Percentiles rank a stretch among this genome's conserved stretches.
Evolutionary conservation across 306 rosid genomes (phyloP).

Genomic region (Fragaria nilgerrensis): DNA sequence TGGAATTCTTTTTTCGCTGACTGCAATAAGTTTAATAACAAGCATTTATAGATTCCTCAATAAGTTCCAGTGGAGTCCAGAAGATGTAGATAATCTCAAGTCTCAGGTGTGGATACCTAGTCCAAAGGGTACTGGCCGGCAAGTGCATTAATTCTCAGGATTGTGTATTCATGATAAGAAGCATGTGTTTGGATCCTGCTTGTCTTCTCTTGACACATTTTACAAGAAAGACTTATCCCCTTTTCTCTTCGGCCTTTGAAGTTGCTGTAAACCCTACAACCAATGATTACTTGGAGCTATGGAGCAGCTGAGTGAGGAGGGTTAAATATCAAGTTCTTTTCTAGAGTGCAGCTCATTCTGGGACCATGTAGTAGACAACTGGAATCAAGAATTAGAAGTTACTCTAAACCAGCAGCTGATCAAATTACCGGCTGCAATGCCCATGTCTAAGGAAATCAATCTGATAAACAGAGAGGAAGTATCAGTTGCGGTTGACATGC

Average conservation of each 20-base stretch:
- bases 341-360: constrained; percentile 9
- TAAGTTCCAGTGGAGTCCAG: constrained; percentile 11
- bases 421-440: constrained; percentile 1
- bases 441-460: background rate
- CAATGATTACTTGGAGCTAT: constrained; percentile 16
- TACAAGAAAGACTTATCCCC: constrained; percentile 21
- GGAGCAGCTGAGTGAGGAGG: constrained; percentile 24
- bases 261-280: constrained; percentile 13
- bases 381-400: constrained; percentile 8
- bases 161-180: constrained; percentile 19
- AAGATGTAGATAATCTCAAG: background rate
- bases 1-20: background rate
- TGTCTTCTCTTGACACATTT: constrained; percentile 16
- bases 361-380: constrained; percentile 1
- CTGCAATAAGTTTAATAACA: background rate
- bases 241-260: constrained; percentile 22
- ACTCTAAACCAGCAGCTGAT: constrained; percentile 1
- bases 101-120: constrained; percentile 29
- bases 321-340: background rate
- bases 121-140: background rate
- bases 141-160: constrained; percentile 15
- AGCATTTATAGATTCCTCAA: constrained; percentile 18
- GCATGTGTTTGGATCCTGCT: background rate
- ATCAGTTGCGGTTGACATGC: background rate
- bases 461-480: background rate